Base-by-base conservation (phyloP, 1,284 basidiomycete genomes). In the Sporisorium iseilematis-ciliati region DNA sequence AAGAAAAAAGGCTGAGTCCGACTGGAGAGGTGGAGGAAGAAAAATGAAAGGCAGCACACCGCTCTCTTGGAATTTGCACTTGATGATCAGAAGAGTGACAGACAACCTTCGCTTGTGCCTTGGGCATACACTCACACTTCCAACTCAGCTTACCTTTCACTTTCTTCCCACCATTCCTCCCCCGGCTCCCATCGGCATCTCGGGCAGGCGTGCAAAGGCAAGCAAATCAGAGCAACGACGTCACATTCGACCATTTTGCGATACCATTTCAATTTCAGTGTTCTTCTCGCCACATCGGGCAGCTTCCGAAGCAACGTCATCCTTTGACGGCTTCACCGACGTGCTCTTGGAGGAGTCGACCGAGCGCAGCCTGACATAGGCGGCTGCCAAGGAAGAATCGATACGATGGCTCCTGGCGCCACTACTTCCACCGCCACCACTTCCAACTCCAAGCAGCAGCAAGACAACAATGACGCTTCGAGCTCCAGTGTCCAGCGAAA, bases 21-120 rank as follows among this genome's bases (percentile, higher is more conserved):
- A 46, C 7, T 14, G 31, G 29, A 54, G 29, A 58, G 49, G 59
- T 61, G 59, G 59, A 61, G 59, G 51, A 54, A 54, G 49, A 54
- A 54, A 42, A 40, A n/a, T 40, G 20, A 25, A 11, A 10, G 38
- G 14, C 21, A 26, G 51, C 14, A n/a, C 14, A n/a, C 23, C 51
- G 35, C 38, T 40, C 23, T 41, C 21, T 38, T 38, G 35, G 35
- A 11, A 16, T 40, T 21, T 40, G 50, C 14, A 16, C 16, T 41
- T 38, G 4, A 16, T 40, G 33, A 38, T 40, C 38, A 52, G 51
- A 26, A 38, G 14, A 12, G 33, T 23, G 49, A 25, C 51, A 52
- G 49, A 25, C 51, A 52, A n/a, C 21, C 51, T 53, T 26, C 33
- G 51, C 23, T 38, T 16, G 29, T 41, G 29, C 29, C 4, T 29